Conservation (phyloP, 2,329 filamentous ascomycete species). For the Endothia cerciana region DNA sequence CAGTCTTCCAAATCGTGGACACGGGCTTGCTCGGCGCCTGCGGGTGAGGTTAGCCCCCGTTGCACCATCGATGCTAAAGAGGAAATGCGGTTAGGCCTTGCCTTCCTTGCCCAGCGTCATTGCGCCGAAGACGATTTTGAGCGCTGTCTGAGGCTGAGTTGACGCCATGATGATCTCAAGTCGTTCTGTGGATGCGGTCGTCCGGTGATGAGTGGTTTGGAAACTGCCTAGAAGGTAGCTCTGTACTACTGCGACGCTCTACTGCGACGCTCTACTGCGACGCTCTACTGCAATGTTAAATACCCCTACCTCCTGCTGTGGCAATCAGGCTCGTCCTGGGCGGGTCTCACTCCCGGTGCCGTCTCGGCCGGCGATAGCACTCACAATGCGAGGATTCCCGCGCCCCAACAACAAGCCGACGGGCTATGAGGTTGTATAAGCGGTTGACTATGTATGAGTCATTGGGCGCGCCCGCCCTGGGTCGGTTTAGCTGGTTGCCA, state of each 20-base stretch:
- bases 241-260: too few species aligned
- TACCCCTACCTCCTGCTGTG: neutral
- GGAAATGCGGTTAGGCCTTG: neutral
- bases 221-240: neutral
- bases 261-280: neutral
- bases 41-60: neutral
- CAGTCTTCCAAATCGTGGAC: conserved; percentile 50
- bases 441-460: too few species aligned
- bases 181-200: neutral
- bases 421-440: neutral
- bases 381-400: neutral
- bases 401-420: neutral
- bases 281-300: neutral
- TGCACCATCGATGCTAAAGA: neutral
- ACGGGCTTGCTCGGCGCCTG: conserved; percentile 35
- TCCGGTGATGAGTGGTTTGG: too few species aligned
- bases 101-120: conserved; percentile 37
- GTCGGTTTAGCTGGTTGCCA: too few species aligned
- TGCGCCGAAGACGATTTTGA: conserved; percentile 37
- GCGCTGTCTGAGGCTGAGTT: conserved; percentile 8
- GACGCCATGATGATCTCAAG: neutral
- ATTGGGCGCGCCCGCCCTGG: too few species aligned
- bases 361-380: neutral
- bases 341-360: neutral
- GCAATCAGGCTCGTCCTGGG: neutral